A percentile compares a stretch with the other conserved stretches of the same genome.
Evolutionary conservation across 2,329 filamentous ascomycete species (phyloP).

Genomic region (Epichloe brachyelytri): DNA sequence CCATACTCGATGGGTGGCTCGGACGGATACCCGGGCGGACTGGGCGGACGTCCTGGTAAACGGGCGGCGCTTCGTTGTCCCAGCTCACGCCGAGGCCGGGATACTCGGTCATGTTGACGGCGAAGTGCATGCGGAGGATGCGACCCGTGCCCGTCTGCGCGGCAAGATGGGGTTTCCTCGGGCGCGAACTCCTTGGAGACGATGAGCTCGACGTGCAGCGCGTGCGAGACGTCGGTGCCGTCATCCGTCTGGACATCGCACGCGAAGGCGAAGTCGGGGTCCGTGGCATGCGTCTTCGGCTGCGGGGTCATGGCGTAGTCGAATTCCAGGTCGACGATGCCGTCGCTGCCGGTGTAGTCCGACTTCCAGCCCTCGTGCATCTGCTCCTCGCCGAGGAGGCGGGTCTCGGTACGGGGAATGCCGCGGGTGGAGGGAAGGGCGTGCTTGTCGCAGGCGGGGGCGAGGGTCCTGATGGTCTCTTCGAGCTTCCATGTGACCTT

Average conservation of each 20-base stretch:
- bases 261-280: slow-evolving; percentile 52
- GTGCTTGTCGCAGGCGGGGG: slow-evolving; percentile 71
- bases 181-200: slow-evolving; percentile 82
- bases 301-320: slow-evolving; percentile 39
- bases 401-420: slow-evolving; percentile 58
- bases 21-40: slow-evolving; percentile 57
- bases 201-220: slow-evolving; percentile 82
- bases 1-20: slow-evolving; percentile 26
- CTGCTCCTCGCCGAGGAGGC: slow-evolving; percentile 67
- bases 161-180: slow-evolving; percentile 50
- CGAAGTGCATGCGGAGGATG: slow-evolving; percentile 87
- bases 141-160: slow-evolving; percentile 83
- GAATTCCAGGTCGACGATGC: slow-evolving; percentile 42
- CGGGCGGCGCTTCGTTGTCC: slow-evolving; percentile 90
- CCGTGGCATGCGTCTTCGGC: slow-evolving; percentile 32
- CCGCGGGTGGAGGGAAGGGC: slow-evolving; percentile 47
- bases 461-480: slow-evolving; percentile 68
- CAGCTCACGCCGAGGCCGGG: slow-evolving; percentile 83
- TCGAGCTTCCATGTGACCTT: slow-evolving; percentile 90
- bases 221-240: slow-evolving; percentile 70
- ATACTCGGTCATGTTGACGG: slow-evolving; percentile 67
- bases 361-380: slow-evolving; percentile 87
- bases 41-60: slow-evolving; percentile 85
- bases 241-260: slow-evolving; percentile 67
- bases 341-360: slow-evolving; percentile 37